phyloP scores from a whole-genome alignment of 75 land plant genomes.

The Picea glauca region DNA sequence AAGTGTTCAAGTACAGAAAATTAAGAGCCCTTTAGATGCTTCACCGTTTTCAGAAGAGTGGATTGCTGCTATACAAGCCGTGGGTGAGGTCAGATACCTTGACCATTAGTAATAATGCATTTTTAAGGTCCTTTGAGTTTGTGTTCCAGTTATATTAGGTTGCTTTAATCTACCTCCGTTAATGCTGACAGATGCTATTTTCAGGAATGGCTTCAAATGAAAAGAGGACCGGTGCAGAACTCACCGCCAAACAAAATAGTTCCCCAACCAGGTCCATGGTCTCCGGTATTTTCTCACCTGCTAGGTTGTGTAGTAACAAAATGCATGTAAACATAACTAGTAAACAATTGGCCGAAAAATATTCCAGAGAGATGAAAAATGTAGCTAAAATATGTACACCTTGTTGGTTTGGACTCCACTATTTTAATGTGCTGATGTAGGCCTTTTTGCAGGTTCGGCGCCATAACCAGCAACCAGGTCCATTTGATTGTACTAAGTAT shows the following conservation, averaged over 20 bases:
- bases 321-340: background rate
- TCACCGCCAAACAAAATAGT: constrained; percentile 74
- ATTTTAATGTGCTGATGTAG: background rate
- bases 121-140: background rate
- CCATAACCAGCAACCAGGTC: constrained; percentile 34
- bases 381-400: background rate
- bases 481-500: constrained; percentile 61
- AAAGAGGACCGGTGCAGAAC: constrained; percentile 82
- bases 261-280: constrained; percentile 88
- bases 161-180: background rate
- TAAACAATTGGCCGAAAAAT: background rate
- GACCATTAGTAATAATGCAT: background rate
- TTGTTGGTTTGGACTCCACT: background rate
- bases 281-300: constrained; percentile 59
- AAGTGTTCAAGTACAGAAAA: background rate
- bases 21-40: constrained; percentile 15
- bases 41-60: constrained; percentile 71
- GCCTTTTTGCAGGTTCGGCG: constrained; percentile 37
- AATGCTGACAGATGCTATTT: constrained; percentile 8
- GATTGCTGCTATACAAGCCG: constrained; percentile 59
- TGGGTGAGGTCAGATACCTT: constrained; percentile 51
- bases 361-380: too few relatives aligned
- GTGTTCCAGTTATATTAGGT: background rate
- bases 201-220: constrained; percentile 69
- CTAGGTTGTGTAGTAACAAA: constrained; percentile 1